Base-by-base conservation (phyloP, 2,329 filamentous ascomycete genomes). In the Myriosclerotinia curreyana region DNA sequence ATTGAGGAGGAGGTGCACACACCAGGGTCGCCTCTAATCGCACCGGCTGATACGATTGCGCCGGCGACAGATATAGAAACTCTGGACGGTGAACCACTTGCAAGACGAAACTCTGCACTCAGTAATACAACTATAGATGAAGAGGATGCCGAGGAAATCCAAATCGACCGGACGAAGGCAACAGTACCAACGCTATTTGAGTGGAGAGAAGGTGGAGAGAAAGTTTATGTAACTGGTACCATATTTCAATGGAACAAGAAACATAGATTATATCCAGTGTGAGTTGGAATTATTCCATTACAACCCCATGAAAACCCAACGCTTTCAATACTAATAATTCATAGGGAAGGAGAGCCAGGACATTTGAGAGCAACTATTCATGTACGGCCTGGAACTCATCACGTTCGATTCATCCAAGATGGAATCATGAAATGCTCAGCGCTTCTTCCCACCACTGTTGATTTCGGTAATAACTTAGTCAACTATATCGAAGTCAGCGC, bases 191-290 rank as follows among this genome's bases (percentile, higher is more conserved):
- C 91, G 1, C 80, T 84, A 65, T 86, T 99, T 65, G 90, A 96
- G 77, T 99, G 95, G 95, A 84, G 66, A 51, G 66, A 71, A 11
- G 86, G 86, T 60, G 93, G 91, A 65, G 90, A 96, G 65, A 96
- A 93, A 77, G 86, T 98, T 68, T 99, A 96, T 76, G 92, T 99
- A 53, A 99, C 95, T 0, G 94, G 94, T 69, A 98, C 95, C 25
- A 97, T 98, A 74, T 96, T 96, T 71, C 91, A 94, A 75, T 99
- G 95, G 95, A 92, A 96, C 77, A 89, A 90, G 75, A 98, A 98
- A 78, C 96, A 93, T 75, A 86, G 90, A 71, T 80, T 99, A 74
- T 86, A 92, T 76, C 87, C 85, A 76, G 88, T 91, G 92, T 96
- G 84, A 85, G 72, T 71, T 56, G 22, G 36, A 28, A 28, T 52